Evolutionary conservation across 768 basidiomycete genomes (phyloP).

Genomic region (Suillus sp.): DNA sequence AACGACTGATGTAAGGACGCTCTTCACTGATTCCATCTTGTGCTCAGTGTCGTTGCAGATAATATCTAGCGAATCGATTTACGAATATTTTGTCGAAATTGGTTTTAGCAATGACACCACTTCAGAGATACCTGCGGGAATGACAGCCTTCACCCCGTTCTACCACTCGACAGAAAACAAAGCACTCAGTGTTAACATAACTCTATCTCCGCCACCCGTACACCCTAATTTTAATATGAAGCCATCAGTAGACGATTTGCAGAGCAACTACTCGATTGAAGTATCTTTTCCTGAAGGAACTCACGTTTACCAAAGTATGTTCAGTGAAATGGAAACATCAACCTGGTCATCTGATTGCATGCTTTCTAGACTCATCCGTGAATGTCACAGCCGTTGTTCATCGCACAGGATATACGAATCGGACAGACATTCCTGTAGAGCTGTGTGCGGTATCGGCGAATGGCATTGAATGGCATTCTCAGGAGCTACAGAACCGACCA

Average conservation of each 20-base stretch:
- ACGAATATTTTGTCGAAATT: conserved; percentile 25
- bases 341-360: not conserved
- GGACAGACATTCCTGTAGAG: conserved; percentile 6
- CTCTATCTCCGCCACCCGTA: not conserved
- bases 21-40: not conserved
- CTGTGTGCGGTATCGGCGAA: not conserved
- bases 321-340: not conserved
- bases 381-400: conserved; percentile 6
- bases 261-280: conserved; percentile 12
- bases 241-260: not conserved
- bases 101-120: conserved; percentile 22
- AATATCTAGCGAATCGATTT: conserved; percentile 13
- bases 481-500: not conserved
- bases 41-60: conserved; percentile 1
- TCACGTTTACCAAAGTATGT: not conserved
- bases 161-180: not conserved
- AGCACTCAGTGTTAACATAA: not conserved
- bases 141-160: conserved; percentile 21
- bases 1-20: not conserved
- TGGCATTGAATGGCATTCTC: not conserved
- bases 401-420: conserved; percentile 12
- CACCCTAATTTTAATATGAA: too few species aligned
- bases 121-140: conserved; percentile 21
- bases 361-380: conserved; percentile 2
- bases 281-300: conserved; percentile 1